These are phyloP conservation scores for Arthrobotrys iridis DNA, from an alignment of 2,329 filamentous ascomycete species.

Conservation along the genomic window DNA sequence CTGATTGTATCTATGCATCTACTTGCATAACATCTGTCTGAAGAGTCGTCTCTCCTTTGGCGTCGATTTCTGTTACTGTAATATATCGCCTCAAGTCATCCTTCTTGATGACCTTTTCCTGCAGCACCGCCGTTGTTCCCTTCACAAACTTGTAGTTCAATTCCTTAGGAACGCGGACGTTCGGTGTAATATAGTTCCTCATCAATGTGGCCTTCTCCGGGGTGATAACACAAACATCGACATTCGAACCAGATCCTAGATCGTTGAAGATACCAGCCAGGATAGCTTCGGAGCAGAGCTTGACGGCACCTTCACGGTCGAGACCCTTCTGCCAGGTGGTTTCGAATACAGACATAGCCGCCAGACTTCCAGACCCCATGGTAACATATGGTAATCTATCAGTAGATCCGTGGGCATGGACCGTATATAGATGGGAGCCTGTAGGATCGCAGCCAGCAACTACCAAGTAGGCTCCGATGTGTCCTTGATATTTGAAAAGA, in stretches of 20 bases:
- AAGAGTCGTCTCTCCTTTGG: slow-evolving; percentile 69
- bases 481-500: slow-evolving; percentile 96
- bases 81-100: slow-evolving; percentile 95
- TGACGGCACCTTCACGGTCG: slow-evolving; percentile 81
- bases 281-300: slow-evolving; percentile 85
- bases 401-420: slow-evolving; percentile 96
- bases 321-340: slow-evolving; percentile 87
- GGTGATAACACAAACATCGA: slow-evolving; percentile 95
- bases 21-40: slow-evolving; percentile 69
- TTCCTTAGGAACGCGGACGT: slow-evolving; percentile 88
- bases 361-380: slow-evolving; percentile 95
- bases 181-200: slow-evolving; percentile 92
- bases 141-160: slow-evolving; percentile 89
- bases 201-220: slow-evolving; percentile 88
- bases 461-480: slow-evolving; percentile 97
- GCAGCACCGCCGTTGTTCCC: slow-evolving; percentile 94
- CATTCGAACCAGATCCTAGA: slow-evolving; percentile 93
- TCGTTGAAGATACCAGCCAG: slow-evolving; percentile 99
- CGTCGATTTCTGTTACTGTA: slow-evolving; percentile 83
- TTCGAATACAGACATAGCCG: slow-evolving; percentile 98
- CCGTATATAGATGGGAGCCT: slow-evolving; percentile 93
- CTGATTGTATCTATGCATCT: slow-evolving; percentile 65
- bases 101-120: slow-evolving; percentile 95
- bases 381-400: slow-evolving; percentile 99
- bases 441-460: slow-evolving; percentile 97